Percentiles rank a stretch among this genome's conserved stretches.
phyloP scores from a whole-genome alignment of 2,329 filamentous ascomycete species.

The Thielaviopsis ethacetica region DNA sequence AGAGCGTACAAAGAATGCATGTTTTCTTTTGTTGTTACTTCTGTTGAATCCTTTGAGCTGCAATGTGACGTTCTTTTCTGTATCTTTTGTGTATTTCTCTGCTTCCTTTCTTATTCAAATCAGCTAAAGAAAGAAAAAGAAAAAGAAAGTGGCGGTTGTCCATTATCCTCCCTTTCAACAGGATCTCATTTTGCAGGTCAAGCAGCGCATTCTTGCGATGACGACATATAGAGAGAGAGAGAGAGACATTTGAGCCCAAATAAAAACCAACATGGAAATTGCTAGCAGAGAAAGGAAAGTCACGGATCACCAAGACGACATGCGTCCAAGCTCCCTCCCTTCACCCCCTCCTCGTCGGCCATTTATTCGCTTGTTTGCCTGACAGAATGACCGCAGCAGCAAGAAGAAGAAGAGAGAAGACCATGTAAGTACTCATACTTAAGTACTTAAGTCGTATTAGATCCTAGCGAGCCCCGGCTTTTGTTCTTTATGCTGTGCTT shows the following conservation, averaged over 20 bases:
- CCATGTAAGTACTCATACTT: neutral
- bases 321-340: neutral
- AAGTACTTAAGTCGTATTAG: no score
- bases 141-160: no score
- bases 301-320: neutral
- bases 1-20: neutral
- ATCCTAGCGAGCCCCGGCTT: no score
- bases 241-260: neutral
- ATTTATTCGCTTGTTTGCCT: no score
- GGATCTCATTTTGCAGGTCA: no score
- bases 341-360: no score
- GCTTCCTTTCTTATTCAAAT: no score
- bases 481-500: no score
- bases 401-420: neutral
- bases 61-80: neutral
- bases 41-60: neutral
- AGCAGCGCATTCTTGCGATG: neutral
- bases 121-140: no score
- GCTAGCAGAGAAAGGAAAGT: neutral
- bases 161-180: no score
- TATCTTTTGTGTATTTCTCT: no score
- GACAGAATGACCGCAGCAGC: no score
- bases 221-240: neutral
- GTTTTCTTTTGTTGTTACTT: neutral
- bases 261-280: neutral